phyloP scores from a whole-genome alignment of 139 green algal genomes.

The Coelastrella sp. region DNA sequence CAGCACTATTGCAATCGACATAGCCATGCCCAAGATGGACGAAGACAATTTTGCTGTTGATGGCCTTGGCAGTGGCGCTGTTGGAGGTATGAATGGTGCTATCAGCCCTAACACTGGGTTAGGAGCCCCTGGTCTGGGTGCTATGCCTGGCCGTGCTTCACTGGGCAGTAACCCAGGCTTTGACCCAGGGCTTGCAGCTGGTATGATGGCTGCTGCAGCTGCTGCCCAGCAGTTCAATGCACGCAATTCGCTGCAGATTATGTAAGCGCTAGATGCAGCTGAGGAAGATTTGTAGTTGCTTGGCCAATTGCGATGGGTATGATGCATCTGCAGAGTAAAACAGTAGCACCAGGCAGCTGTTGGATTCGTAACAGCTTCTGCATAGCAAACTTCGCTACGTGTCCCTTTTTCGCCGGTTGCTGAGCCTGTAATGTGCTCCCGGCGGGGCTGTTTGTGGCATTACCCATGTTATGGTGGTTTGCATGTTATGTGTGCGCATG shows the following conservation, averaged over 20 bases:
- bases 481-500: neutral
- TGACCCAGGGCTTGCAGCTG: constrained; percentile 21
- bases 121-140: neutral
- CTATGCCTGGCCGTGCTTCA: neutral
- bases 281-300: neutral
- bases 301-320: neutral
- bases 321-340: neutral
- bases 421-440: neutral
- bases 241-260: constrained; percentile 23
- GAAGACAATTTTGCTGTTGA: constrained; percentile 21
- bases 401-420: constrained; percentile 1
- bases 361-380: neutral
- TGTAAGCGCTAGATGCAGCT: constrained; percentile 4
- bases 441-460: neutral
- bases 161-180: neutral
- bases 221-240: constrained; percentile 41
- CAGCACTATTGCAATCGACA: constrained; percentile 76
- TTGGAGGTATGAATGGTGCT: neutral
- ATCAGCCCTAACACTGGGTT: neutral
- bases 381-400: neutral
- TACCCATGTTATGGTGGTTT: neutral
- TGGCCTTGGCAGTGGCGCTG: neutral
- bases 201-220: constrained; percentile 41
- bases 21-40: constrained; percentile 75
- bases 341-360: neutral